Conservation (phyloP, 768 basidiomycete genomes). For the Lactarius indigo region DNA sequence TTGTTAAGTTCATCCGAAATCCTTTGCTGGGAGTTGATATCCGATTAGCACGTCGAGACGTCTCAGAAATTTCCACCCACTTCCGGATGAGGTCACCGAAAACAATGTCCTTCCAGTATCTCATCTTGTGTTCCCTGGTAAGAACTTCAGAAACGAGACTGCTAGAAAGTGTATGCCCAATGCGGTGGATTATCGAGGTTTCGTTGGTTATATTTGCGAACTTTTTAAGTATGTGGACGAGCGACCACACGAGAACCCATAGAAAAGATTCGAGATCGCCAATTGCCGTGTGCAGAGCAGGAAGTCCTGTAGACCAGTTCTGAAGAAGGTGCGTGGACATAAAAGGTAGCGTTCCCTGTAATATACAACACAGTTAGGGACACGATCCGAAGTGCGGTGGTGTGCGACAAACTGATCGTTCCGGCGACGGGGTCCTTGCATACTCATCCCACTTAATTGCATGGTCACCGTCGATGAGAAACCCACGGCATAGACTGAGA, state of each 20-base stretch:
- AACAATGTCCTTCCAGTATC: background rate
- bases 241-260: background rate
- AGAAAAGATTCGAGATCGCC: constrained; percentile 4
- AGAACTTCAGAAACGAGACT: background rate
- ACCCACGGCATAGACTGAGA: background rate
- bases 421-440: background rate
- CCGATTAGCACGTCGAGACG: fast-evolving
- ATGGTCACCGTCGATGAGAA: background rate
- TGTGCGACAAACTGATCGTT: background rate
- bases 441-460: background rate
- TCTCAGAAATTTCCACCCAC: background rate
- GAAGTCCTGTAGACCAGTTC: background rate
- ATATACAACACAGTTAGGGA: too few relatives aligned
- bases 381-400: fast-evolving
- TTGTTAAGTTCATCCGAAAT: background rate
- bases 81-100: background rate
- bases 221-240: background rate
- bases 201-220: background rate
- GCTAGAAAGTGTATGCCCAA: background rate
- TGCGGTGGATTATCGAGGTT: background rate
- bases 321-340: background rate
- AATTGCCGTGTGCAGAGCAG: background rate
- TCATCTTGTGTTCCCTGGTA: background rate
- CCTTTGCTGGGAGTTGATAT: background rate
- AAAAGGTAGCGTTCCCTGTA: constrained; percentile 1